Conservation (phyloP, 2,329 filamentous ascomycete species). For the Microdochium bolleyi region DNA sequence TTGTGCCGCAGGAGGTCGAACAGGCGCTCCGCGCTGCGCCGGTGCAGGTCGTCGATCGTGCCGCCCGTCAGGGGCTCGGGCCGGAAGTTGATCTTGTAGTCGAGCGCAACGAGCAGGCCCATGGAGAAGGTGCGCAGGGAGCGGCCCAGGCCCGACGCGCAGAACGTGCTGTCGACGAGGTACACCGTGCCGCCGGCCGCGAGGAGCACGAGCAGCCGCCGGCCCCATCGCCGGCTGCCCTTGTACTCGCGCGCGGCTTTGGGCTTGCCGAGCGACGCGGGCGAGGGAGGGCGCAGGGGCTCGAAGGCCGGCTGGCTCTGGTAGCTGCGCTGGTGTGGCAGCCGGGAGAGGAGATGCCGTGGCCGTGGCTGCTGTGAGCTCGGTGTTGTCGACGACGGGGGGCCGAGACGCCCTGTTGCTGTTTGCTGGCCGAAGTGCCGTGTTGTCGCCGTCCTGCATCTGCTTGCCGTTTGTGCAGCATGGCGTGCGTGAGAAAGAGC, state of each 20-base stretch:
- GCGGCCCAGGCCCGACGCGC: constrained; percentile 71
- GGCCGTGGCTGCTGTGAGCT: not conserved
- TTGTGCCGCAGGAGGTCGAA: constrained; percentile 77
- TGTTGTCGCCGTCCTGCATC: not conserved
- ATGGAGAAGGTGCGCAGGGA: constrained; percentile 74
- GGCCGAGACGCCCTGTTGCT: not conserved
- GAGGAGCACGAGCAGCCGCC: constrained; percentile 59
- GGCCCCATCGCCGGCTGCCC: constrained; percentile 66
- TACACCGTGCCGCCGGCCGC: constrained; percentile 55
- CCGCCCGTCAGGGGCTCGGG: constrained; percentile 66
- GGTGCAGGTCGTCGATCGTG: constrained; percentile 70
- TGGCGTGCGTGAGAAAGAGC: not conserved
- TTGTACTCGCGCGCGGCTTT: constrained; percentile 62
- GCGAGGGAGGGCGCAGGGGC: constrained; percentile 68
- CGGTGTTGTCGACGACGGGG: not conserved
- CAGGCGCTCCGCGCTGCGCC: constrained; percentile 73
- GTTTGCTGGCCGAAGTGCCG: too few species aligned
- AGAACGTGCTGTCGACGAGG: constrained; percentile 63
- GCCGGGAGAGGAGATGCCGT: constrained; percentile 6
- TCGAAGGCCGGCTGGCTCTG: constrained; percentile 40
- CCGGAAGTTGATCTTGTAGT: constrained; percentile 97
- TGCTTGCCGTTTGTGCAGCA: not conserved
- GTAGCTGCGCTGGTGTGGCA: constrained; percentile 11
- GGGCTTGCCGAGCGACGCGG: constrained; percentile 68
- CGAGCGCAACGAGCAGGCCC: constrained; percentile 73